These are phyloP conservation scores for Coffea canephora DNA, from an alignment of 257 asterid genomes.

Conservation along the genomic window DNA sequence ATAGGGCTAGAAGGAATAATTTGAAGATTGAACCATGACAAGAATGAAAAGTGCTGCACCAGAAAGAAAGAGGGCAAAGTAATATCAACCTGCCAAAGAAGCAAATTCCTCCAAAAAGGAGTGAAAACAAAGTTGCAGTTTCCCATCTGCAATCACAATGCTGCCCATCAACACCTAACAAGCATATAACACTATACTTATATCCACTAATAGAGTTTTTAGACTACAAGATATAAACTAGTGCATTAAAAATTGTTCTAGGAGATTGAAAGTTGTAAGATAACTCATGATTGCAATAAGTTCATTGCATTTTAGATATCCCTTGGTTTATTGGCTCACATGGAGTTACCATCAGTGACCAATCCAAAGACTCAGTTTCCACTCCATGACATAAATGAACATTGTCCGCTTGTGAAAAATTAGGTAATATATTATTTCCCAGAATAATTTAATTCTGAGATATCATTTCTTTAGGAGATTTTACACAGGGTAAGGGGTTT, in stretches of 20 bases:
- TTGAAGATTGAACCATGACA: constrained; percentile 1
- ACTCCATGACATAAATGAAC: background rate
- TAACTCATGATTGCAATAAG: background rate
- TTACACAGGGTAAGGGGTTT: too few relatives aligned
- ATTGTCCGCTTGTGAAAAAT: background rate
- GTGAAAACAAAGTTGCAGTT: constrained; percentile 72
- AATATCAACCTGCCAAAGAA: constrained; percentile 68
- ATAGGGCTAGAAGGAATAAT: background rate
- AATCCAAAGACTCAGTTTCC: background rate
- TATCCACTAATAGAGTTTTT: constrained; percentile 19
- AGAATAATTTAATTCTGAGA: too few relatives aligned
- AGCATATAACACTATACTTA: constrained; percentile 40
- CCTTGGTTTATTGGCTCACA: too few relatives aligned
- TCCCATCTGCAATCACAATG: constrained; percentile 98
- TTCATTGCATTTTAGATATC: background rate
- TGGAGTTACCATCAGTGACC: too few relatives aligned
- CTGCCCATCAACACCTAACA: constrained; percentile 75
- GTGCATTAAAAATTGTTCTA: background rate
- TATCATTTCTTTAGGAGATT: background rate
- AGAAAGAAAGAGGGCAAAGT: constrained; percentile 11
- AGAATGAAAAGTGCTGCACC: background rate
- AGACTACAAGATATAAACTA: background rate
- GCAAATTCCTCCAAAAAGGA: constrained; percentile 84
- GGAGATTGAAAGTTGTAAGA: background rate
- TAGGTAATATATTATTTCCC: background rate